Conservation (phyloP, 2,329 filamentous ascomycete species). For the Aspergillus bombycis region DNA sequence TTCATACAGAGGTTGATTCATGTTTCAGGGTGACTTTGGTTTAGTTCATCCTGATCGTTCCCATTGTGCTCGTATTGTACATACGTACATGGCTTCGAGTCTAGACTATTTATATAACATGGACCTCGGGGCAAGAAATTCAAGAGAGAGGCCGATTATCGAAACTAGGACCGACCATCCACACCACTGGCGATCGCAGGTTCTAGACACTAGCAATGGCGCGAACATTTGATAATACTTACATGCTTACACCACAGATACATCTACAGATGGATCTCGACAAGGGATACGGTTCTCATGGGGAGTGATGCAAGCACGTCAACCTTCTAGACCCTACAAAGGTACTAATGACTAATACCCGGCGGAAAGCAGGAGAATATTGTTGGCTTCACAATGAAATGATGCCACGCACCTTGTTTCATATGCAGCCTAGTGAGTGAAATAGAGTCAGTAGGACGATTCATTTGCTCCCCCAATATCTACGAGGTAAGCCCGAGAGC, state of each 20-base stretch:
- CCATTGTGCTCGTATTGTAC: not conserved
- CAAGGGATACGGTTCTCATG: not conserved
- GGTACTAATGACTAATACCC: slow-evolving; percentile 12
- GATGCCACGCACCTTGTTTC: slow-evolving; percentile 26
- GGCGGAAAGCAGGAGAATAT: slow-evolving; percentile 13
- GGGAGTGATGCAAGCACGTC: not conserved
- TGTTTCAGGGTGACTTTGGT: not conserved
- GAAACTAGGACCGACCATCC: not conserved
- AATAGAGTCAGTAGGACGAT: not conserved
- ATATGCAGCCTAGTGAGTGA: slow-evolving; percentile 1
- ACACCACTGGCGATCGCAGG: not conserved
- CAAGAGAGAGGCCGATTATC: not conserved
- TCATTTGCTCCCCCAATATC: not conserved
- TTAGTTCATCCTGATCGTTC: not conserved
- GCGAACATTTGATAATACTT: not conserved
- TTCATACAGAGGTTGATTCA: not conserved
- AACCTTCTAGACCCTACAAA: not conserved
- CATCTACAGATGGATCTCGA: not conserved
- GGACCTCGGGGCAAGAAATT: not conserved
- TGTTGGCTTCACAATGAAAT: slow-evolving; percentile 13
- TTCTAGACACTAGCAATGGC: not conserved
- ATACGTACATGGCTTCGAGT: not conserved
- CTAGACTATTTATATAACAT: not conserved
- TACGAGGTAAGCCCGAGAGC: not conserved
- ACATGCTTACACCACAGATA: not conserved